Evolutionary conservation across 768 basidiomycete species (phyloP).

Genomic region (Peribolospora baueri): DNA sequence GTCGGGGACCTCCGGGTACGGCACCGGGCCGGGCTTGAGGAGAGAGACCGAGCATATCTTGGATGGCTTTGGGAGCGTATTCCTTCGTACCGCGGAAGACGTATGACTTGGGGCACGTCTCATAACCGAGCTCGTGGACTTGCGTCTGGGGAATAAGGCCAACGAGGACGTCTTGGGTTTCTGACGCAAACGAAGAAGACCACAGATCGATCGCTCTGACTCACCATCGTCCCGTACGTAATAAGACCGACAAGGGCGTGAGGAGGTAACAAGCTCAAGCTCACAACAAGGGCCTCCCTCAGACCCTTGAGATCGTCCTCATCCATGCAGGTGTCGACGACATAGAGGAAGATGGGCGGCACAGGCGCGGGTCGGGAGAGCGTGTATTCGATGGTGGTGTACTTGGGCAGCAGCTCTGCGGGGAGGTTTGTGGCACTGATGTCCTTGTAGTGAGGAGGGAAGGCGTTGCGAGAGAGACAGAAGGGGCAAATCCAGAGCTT

Average conservation of each 20-base stretch:
- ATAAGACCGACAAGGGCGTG: constrained; percentile 86
- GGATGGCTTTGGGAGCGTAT: constrained; percentile 83
- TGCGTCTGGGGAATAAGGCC: constrained; percentile 38
- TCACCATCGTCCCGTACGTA: constrained; percentile 89
- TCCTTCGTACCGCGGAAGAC: constrained; percentile 98
- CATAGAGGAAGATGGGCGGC: constrained; percentile 89
- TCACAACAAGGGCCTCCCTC: constrained; percentile 80
- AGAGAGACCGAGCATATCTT: constrained; percentile 85
- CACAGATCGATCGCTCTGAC: constrained; percentile 3
- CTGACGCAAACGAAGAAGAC: not conserved
- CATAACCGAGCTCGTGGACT: constrained; percentile 94
- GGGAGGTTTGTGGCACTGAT: constrained; percentile 92
- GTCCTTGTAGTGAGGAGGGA: constrained; percentile 97
- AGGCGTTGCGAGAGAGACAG: constrained; percentile 84
- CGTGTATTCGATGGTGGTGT: constrained; percentile 99
- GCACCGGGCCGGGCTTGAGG: constrained; percentile 33
- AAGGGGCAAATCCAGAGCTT: constrained; percentile 99
- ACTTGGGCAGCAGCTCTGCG: constrained; percentile 84
- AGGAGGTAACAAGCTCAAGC: constrained; percentile 73
- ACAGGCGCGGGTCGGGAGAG: constrained; percentile 70
- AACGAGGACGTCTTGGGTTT: not conserved
- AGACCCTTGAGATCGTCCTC: constrained; percentile 89
- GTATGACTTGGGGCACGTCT: constrained; percentile 89
- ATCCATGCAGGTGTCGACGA: constrained; percentile 88
- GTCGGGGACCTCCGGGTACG: constrained; percentile 35